Base-by-base conservation (phyloP, 768 basidiomycete genomes). In the Chalciporus piperatus region DNA sequence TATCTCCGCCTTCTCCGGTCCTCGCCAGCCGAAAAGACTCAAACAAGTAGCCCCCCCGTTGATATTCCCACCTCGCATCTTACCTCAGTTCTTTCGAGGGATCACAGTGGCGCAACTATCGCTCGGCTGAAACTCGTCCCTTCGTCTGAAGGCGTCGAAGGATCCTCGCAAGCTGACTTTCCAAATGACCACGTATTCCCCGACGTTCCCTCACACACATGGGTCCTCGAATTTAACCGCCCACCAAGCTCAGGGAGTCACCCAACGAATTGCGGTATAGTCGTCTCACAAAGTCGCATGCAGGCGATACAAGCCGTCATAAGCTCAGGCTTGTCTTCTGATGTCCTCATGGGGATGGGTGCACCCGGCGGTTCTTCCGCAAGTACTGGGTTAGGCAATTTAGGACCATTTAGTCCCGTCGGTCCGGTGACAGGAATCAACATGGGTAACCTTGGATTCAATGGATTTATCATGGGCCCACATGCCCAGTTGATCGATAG, bases 221-320 rank as follows among this genome's bases (percentile, higher is more conserved):
- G 89, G 87, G 72, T 83, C 12, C 76, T 92, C 20, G 87, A 89
- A 62, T 90, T 92, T 59, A 87, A 87, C 1, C 48, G 51, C n/a
- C 52, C 64, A 13, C 47, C 59, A 22, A 55, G 35, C 20, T 52
- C 47, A n/a, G 56, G 56, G 35, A 70, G 74, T 42, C 74, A 75
- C 19, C 79, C 79, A 0, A 70, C 76, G 42, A 60, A 61, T 30
- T 64, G 60, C 39, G 89, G 89, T 19, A 64, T 91, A 40, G 81
- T 90, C 13, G 79, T 90, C 74, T 84, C 81, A 55, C 88, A 90
- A 66, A 77, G 78, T 17, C 77, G 85, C 42, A 81, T 91, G 80
- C 77, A 79, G 50, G 87, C 85, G 38, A 84, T 92, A 47, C 87
- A 88, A 57, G 86, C 38, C 79, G 84, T 61, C 77, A 78, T 35